Evolutionary conservation across 306 rosid species (phyloP), one percentile per base, ranked within the genome.

Genomic region (Cucurbita maxima): DNA sequence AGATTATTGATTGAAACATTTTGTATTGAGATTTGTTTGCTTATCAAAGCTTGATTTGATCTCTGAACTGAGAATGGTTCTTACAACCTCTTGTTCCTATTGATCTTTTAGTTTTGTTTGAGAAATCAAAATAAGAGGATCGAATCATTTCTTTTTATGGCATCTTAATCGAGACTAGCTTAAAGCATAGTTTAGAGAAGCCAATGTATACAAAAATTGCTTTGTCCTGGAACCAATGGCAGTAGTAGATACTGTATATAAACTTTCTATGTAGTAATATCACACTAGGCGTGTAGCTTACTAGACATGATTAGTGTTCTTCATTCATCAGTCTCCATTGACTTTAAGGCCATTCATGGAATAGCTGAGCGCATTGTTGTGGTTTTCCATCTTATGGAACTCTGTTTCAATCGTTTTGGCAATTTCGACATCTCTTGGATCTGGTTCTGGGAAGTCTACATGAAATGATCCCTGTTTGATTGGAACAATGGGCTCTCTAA

Each of bases 361-460:
- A 44, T 41, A 72, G 50, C 25, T 34, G 25, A 85, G 81, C 16
- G 87, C 85, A 59, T 84, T 90, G 73, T 75, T 90, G 73, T 75
- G 84, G 62, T 74, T 88, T 76, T 85, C 97, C 19, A 86, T 76
- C 78, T 82, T 88, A 59, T 89, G 92, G 75, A 94, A 60, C 84
- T 88, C 91, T 0, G 80, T 73, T 84, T 94, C 95, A 8, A 89
- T 91, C 6, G 92, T 87, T 50, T 80, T 83, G 4, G 87, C 87
- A 2, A 94, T 85, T 72, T 81, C 80, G 9, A 88, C 83, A 6
- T 84, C 97, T 10, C 80, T 87, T 0, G 89, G 87, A 68, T 84
- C 77, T 74, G 92, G 89, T 84, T 91, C 99, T 0, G 96, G 99
- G 22, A 94, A 76, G 25, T 81, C 87, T 60, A 94, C 97, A 44